These are phyloP conservation scores for Pyrenochaeta sp. DNA, from an alignment of 2,329 filamentous ascomycete genomes.

Conservation along the genomic window DNA sequence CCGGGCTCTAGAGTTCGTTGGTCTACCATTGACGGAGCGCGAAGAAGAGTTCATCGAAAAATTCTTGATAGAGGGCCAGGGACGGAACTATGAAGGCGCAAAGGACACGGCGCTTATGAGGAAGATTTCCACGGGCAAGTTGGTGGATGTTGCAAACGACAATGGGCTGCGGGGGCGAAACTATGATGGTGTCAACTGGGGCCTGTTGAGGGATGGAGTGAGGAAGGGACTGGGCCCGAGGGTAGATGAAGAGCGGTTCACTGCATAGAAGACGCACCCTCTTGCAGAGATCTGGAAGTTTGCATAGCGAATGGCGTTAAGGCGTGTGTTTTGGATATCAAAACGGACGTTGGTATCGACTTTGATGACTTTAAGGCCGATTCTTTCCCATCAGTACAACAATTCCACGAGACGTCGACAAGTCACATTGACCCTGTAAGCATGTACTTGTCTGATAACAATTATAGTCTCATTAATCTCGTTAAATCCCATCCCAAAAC, in stretches of 20 bases:
- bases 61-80: conserved; percentile 69
- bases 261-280: too few species aligned
- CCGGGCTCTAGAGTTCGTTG: conserved; percentile 73
- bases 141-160: conserved; percentile 53
- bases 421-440: too few species aligned
- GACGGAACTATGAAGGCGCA: conserved; percentile 68
- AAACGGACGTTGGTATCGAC: too few species aligned
- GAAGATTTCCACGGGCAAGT: conserved; percentile 71
- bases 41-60: conserved; percentile 80
- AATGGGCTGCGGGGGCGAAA: conserved; percentile 49
- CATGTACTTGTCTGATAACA: too few species aligned
- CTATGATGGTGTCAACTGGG: conserved; percentile 62
- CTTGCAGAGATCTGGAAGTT: too few species aligned
- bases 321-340: not conserved
- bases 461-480: too few species aligned
- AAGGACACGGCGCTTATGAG: conserved; percentile 79
- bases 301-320: conserved; percentile 13
- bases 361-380: too few species aligned
- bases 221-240: conserved; percentile 46
- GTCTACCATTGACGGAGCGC: conserved; percentile 71
- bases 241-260: conserved; percentile 29
- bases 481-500: too few species aligned
- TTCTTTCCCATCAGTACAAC: too few species aligned
- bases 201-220: conserved; percentile 49
- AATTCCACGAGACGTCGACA: too few species aligned